These are phyloP conservation scores for Fabrea salina DNA, from an alignment of 169 alveolate genomes.

Conservation along the genomic window DNA sequence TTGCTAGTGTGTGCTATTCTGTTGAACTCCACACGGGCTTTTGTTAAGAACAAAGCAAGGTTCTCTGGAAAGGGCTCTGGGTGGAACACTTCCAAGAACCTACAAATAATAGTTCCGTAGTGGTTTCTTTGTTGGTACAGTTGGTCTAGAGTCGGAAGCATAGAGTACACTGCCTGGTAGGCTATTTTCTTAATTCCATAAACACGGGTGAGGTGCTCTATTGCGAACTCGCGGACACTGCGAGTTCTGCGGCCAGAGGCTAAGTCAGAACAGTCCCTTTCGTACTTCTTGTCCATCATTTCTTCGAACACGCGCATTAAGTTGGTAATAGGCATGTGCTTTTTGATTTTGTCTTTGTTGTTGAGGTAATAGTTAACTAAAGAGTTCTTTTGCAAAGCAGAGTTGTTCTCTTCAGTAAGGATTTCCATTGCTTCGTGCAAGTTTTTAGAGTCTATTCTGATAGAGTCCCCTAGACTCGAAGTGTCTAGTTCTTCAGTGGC, in stretches of 20 bases:
- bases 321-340: background rate
- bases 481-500: too few relatives aligned
- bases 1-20: background rate
- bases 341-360: background rate
- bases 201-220: background rate
- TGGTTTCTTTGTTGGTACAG: background rate
- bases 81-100: conserved; percentile 12
- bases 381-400: background rate
- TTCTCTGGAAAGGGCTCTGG: conserved; percentile 19
- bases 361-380: background rate
- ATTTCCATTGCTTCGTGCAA: background rate
- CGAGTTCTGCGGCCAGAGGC: background rate
- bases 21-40: conserved; percentile 19
- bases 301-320: conserved; percentile 18
- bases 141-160: background rate
- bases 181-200: conserved; percentile 26
- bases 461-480: too few relatives aligned
- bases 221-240: background rate
- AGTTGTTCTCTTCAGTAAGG: background rate
- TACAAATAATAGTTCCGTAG: conserved; percentile 6
- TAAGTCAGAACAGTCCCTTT: background rate
- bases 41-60: conserved; percentile 27
- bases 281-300: conserved; percentile 35
- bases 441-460: background rate
- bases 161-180: background rate